These are phyloP conservation scores for Cutaneotrichosporon mucoides DNA, from an alignment of 1,284 basidiomycete genomes.

Conservation along the genomic window DNA sequence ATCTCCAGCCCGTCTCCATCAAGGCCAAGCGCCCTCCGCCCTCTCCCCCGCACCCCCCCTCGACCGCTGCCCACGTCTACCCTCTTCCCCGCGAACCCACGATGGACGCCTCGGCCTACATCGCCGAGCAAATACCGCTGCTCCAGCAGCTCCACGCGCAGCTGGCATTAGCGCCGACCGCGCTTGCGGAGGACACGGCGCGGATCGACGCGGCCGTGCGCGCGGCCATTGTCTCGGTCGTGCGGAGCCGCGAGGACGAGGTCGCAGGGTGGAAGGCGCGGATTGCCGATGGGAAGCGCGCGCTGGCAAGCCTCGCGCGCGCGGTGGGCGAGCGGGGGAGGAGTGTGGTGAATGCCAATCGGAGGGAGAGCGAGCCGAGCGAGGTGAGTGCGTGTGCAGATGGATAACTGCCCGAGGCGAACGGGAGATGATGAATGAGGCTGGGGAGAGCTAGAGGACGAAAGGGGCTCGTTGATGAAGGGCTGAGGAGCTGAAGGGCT, in stretches of 20 bases:
- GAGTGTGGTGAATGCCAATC: conserved; percentile 24
- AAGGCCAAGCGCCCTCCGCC: too few relatives aligned
- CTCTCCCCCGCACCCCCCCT: too few relatives aligned
- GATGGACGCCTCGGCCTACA: conserved; percentile 38
- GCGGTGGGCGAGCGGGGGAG: conserved; percentile 39
- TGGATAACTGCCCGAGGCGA: too few relatives aligned
- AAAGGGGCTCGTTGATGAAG: too few relatives aligned
- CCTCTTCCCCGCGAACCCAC: background rate
- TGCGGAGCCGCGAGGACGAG: conserved; percentile 39
- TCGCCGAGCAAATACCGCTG: conserved; percentile 42
- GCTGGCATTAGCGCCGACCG: conserved; percentile 35
- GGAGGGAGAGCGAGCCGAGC: conserved; percentile 30
- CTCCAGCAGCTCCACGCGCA: conserved; percentile 38
- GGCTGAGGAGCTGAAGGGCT: too few relatives aligned
- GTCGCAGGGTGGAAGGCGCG: conserved; percentile 40
- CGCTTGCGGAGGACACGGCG: conserved; percentile 33
- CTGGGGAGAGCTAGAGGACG: too few relatives aligned
- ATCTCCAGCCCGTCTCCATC: too few relatives aligned
- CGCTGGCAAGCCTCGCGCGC: conserved; percentile 27
- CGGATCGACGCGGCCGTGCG: conserved; percentile 42
- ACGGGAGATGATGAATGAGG: too few relatives aligned
- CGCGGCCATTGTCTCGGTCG: conserved; percentile 35
- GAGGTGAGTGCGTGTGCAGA: conserved; percentile 22
- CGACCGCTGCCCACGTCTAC: too few relatives aligned
- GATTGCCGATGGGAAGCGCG: conserved; percentile 29